These are phyloP conservation scores for Agastache rugosa DNA, from an alignment of 257 asterid species.

Conservation along the genomic window DNA sequence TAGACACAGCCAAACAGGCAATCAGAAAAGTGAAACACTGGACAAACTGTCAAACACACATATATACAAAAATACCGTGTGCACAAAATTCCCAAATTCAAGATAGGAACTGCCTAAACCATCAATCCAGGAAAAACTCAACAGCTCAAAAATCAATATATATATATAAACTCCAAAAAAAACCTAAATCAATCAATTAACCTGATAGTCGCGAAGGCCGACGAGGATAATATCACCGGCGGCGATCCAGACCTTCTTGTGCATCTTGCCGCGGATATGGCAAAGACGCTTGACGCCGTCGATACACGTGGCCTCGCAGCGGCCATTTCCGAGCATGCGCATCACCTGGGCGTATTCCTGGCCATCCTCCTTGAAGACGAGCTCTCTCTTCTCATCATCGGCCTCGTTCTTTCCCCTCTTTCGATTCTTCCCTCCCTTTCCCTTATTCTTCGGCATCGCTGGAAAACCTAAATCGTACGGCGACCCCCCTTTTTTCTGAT, in stretches of 20 bases:
- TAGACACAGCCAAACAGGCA: not conserved
- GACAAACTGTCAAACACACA: not conserved
- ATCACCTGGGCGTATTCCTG: conserved; percentile 95
- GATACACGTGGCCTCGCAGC: conserved; percentile 88
- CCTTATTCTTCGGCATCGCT: conserved; percentile 96
- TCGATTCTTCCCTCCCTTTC: conserved; percentile 97
- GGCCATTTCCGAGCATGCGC: conserved; percentile 93
- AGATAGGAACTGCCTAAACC: not conserved
- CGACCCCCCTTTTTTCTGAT: not conserved
- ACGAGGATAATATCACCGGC: conserved; percentile 96
- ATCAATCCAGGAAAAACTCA: not conserved
- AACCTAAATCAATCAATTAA: not conserved
- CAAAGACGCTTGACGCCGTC: conserved; percentile 88
- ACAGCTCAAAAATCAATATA: no score
- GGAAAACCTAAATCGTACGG: conserved; percentile 54
- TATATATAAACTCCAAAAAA: not conserved
- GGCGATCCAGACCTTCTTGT: conserved; percentile 95
- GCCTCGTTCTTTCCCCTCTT: conserved; percentile 98
- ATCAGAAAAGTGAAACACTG: not conserved
- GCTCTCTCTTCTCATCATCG: conserved; percentile 95
- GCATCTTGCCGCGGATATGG: conserved; percentile 98
- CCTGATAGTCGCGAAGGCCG: conserved; percentile 96
- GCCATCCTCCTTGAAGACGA: conserved; percentile 92
- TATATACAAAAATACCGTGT: not conserved
- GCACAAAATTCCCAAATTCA: not conserved